Base-by-base conservation (phyloP, 2,329 filamentous ascomycete species). In the Colletotrichum navitas region DNA sequence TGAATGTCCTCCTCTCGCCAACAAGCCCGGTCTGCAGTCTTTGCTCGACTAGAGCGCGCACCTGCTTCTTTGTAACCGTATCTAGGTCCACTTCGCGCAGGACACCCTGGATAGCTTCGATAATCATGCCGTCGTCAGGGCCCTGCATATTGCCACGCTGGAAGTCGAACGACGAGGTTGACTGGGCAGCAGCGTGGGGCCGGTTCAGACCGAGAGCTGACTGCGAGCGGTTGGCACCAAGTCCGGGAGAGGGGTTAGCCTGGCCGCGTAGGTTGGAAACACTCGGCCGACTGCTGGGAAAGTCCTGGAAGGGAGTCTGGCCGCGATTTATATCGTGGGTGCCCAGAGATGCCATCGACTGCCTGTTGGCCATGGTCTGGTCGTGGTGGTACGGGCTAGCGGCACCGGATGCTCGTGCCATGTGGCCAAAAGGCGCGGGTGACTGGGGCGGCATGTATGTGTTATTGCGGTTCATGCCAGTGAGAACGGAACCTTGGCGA, bases 31-130 rank as follows among this genome's bases (percentile, higher is more conserved):
- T 95, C 84, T 98, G 95, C 73, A 99, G 83, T 77, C 95, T 90
- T 85, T 98, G 94, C 84, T 99, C 96, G 16, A 97, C 94, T 55
- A 98, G 87, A 4, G 93, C 95, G 62, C 93, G 89, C 68, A 96
- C 92, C 84, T 98, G 95, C 85, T 99, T 99, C 90, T 98, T 99
- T 8, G 96, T 99, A 59, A 98, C 94, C n/a, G 89, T 95, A 80
- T 99, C 96, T 52, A 99, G 86, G 81, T 99, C 95, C 0, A 98
- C 94, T 78, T 98, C 95, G 21, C 87, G 84, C 73, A 99, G 85
- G 76, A 96, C 96, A 62, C 88, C 85, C 77, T 94, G 92, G 73
- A 98, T 95, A 1, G 93, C 93, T 73, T 97, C 93, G 24, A 94
- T 87, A 74, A 99, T 98, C 72, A 90, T 88, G 56, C 85, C 85